These are phyloP conservation scores for Pseudogymnoascus sp. DNA, from an alignment of 2,329 filamentous ascomycete species.

Conservation along the genomic window DNA sequence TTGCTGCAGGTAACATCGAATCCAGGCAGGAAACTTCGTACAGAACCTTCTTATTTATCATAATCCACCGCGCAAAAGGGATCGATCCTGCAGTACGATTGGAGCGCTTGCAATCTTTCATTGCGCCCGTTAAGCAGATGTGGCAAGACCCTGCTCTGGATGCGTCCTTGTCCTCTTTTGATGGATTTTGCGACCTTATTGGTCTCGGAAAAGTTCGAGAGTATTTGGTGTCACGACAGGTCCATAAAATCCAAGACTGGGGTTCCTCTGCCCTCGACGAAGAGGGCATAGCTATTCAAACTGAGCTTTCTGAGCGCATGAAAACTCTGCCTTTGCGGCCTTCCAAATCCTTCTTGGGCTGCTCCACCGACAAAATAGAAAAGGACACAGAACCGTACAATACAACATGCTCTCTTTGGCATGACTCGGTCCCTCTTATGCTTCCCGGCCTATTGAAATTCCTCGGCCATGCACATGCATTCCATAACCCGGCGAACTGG, in stretches of 20 bases:
- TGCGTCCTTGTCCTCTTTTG: constrained; percentile 63
- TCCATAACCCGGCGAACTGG: constrained; percentile 85
- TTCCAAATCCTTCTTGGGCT: constrained; percentile 87
- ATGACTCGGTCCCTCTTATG: constrained; percentile 70
- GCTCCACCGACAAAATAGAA: constrained; percentile 82
- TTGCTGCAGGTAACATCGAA: constrained; percentile 64
- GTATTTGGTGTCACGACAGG: constrained; percentile 67
- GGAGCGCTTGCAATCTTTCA: constrained; percentile 65
- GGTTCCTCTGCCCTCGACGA: constrained; percentile 66
- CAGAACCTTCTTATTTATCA: constrained; percentile 86
- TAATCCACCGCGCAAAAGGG: constrained; percentile 78
- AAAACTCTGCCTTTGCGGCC: constrained; percentile 70
- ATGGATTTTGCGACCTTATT: constrained; percentile 71
- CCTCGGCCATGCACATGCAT: constrained; percentile 81
- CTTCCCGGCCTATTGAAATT: constrained; percentile 82
- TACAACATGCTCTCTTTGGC: constrained; percentile 76
- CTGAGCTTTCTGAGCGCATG: constrained; percentile 62
- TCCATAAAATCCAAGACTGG: constrained; percentile 78
- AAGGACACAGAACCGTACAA: constrained; percentile 66
- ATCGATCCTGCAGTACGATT: constrained; percentile 67
- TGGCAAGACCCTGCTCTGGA: constrained; percentile 71
- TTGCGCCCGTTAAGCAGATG: constrained; percentile 71
- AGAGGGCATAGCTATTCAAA: constrained; percentile 72
- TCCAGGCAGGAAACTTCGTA: constrained; percentile 81
- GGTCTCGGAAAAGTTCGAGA: constrained; percentile 72